Conservation (phyloP, 2,329 filamentous ascomycete species). For the Periconia sp. region DNA sequence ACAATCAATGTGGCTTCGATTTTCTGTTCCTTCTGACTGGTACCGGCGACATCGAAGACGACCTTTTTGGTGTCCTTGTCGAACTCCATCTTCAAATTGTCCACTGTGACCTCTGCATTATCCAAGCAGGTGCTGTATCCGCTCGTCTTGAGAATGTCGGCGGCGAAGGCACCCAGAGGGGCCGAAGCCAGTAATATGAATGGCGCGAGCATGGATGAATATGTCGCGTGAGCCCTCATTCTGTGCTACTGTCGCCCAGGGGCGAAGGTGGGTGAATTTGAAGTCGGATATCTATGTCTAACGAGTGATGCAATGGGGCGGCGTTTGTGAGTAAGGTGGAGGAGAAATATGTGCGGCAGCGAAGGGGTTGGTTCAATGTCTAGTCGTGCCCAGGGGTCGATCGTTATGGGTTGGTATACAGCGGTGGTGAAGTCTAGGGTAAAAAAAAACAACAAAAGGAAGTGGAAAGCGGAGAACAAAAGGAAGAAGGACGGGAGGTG, state of each 20-base stretch:
- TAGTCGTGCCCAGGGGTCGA: constrained; percentile 30
- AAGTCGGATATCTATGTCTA: constrained; percentile 13
- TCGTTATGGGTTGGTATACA: constrained; percentile 24
- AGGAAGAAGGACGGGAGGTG: constrained; percentile 11
- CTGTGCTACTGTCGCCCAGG: constrained; percentile 27
- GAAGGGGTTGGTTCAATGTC: background rate
- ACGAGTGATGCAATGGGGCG: background rate
- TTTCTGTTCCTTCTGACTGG: constrained; percentile 72
- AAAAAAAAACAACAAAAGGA: constrained; percentile 3
- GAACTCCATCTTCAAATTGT: constrained; percentile 76
- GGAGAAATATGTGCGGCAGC: background rate
- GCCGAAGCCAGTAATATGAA: constrained; percentile 41
- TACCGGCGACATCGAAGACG: constrained; percentile 79
- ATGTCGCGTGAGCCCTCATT: constrained; percentile 40
- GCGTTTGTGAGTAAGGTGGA: background rate
- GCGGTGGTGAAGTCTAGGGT: constrained; percentile 10
- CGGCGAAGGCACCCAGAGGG: constrained; percentile 58
- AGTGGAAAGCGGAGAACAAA: constrained; percentile 14
- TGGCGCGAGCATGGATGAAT: constrained; percentile 41
- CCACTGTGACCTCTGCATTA: constrained; percentile 65
- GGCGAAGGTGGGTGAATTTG: constrained; percentile 22
- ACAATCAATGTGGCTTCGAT: constrained; percentile 77
- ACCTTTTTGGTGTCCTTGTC: constrained; percentile 73
- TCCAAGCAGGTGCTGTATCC: constrained; percentile 75
- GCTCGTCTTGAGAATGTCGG: constrained; percentile 74